Conservation (phyloP, 306 rosid genomes). For the Inga laurina region DNA sequence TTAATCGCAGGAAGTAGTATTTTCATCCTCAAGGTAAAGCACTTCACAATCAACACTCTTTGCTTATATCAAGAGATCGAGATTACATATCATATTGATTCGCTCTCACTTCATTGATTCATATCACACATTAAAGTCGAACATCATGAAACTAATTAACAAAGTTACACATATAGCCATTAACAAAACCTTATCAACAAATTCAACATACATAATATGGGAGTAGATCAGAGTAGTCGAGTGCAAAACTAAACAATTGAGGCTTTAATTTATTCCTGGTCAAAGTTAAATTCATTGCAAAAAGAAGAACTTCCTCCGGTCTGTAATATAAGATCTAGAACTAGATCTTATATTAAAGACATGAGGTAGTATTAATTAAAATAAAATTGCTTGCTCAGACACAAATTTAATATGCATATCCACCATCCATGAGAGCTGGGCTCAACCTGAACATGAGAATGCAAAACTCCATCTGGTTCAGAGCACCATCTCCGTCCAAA, state of each 20-base stretch:
- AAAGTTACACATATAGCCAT: not conserved
- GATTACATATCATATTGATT: not conserved
- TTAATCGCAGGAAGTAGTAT: no score
- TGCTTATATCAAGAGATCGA: not conserved
- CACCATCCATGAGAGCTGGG: slow-evolving; percentile 41
- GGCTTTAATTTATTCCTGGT: not conserved
- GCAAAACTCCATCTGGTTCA: slow-evolving; percentile 55
- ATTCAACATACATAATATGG: not conserved
- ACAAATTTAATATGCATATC: slow-evolving; percentile 1
- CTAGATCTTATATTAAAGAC: not conserved
- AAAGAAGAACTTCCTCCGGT: no score
- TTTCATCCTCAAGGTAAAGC: not conserved
- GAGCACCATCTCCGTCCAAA: slow-evolving; percentile 63
- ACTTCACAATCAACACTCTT: not conserved
- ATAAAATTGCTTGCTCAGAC: not conserved
- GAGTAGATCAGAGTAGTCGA: not conserved
- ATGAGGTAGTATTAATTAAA: not conserved
- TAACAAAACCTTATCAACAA: not conserved
- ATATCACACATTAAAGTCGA: not conserved
- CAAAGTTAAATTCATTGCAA: not conserved
- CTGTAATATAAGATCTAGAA: no score
- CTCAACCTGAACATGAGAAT: slow-evolving; percentile 64
- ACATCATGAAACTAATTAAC: not conserved
- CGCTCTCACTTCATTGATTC: not conserved
- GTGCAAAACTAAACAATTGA: not conserved